These are phyloP conservation scores for Ramularia endophylla DNA, from an alignment of 2,329 filamentous ascomycete genomes.

Conservation along the genomic window DNA sequence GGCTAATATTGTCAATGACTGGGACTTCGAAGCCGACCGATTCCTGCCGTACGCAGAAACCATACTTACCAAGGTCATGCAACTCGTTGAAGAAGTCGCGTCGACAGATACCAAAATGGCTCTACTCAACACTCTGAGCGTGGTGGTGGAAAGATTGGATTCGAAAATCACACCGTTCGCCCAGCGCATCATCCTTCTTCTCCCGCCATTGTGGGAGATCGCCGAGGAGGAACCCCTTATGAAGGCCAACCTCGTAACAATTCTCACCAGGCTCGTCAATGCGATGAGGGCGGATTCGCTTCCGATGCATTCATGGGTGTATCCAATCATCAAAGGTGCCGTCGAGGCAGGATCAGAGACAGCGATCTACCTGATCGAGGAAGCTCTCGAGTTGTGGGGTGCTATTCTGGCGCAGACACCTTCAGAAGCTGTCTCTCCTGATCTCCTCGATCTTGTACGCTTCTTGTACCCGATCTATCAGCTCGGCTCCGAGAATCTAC, in stretches of 20 bases:
- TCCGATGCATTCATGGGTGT: slow-evolving; percentile 70
- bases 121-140: slow-evolving; percentile 77
- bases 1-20: slow-evolving; percentile 73
- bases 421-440: slow-evolving; percentile 33
- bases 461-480: slow-evolving; percentile 44
- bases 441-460: slow-evolving; percentile 38
- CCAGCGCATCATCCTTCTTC: slow-evolving; percentile 71
- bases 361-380: slow-evolving; percentile 79
- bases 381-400: slow-evolving; percentile 84
- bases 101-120: slow-evolving; percentile 85
- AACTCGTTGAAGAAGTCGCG: slow-evolving; percentile 72
- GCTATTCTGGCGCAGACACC: slow-evolving; percentile 62
- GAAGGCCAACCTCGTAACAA: slow-evolving; percentile 85
- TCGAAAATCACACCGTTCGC: slow-evolving; percentile 61
- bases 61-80: slow-evolving; percentile 66
- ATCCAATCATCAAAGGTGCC: slow-evolving; percentile 76
- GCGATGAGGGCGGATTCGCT: slow-evolving; percentile 75
- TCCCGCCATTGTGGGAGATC: slow-evolving; percentile 78
- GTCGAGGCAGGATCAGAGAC: slow-evolving; percentile 68
- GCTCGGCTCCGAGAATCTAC: slow-evolving; percentile 45
- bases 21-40: slow-evolving; percentile 66
- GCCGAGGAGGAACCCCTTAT: slow-evolving; percentile 84
- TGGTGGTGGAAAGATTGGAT: slow-evolving; percentile 76
- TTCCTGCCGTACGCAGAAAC: slow-evolving; percentile 75
- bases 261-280: slow-evolving; percentile 77